Percentiles rank a stretch among this genome's conserved stretches.
Evolutionary conservation across 2,329 filamentous ascomycete genomes (phyloP).

Genomic region (Fusarium paranaense): DNA sequence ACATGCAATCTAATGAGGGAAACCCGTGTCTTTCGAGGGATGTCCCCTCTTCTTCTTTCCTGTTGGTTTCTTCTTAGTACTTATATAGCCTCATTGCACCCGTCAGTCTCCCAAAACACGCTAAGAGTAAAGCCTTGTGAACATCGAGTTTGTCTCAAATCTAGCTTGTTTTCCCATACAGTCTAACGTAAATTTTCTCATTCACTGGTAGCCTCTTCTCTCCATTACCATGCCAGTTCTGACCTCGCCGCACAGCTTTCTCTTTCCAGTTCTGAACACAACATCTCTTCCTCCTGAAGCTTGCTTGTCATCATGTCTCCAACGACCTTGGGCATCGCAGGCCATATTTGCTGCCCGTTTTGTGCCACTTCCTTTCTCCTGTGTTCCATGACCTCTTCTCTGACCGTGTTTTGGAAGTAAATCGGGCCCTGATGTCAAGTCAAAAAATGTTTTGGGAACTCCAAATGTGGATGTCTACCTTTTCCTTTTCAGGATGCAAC

Average conservation of each 20-base stretch:
- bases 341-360: conserved; percentile 58
- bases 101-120: background rate
- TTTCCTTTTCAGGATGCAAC: conserved; percentile 70
- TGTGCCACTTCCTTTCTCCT: conserved; percentile 55
- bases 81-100: background rate
- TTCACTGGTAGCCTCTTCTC: too few species aligned
- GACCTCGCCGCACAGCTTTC: conserved; percentile 17
- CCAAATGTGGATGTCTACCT: conserved; percentile 46
- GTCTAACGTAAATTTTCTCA: background rate
- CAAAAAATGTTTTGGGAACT: background rate
- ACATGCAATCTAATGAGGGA: background rate
- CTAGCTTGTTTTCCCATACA: background rate
- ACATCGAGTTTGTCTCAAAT: background rate
- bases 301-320: conserved; percentile 43
- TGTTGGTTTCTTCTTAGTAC: background rate
- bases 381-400: conserved; percentile 59
- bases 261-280: conserved; percentile 41
- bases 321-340: conserved; percentile 47
- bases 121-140: background rate
- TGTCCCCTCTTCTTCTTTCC: background rate
- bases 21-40: background rate
- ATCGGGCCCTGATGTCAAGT: conserved; percentile 55
- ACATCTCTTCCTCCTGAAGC: conserved; percentile 42
- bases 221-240: conserved; percentile 32
- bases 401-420: conserved; percentile 61